phyloP scores from a whole-genome alignment of 495 filamentous ascomycete genomes.

The Pseudevernia furfuracea region DNA sequence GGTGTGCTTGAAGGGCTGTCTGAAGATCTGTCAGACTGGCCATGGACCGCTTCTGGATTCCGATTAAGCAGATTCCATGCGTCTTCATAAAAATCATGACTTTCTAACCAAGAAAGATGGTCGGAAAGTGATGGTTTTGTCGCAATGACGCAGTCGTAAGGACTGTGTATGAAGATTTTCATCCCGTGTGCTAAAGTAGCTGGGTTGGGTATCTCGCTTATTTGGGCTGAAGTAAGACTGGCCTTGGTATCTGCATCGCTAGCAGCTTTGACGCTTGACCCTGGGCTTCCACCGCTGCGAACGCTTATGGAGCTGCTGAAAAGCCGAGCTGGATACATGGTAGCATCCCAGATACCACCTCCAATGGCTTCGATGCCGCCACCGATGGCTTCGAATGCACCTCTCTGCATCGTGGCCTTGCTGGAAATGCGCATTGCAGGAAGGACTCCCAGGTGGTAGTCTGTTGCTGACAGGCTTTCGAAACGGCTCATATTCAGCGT shows the following conservation, averaged over 20 bases:
- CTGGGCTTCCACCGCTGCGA: slow-evolving; percentile 58
- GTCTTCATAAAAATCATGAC: slow-evolving; percentile 67
- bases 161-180: slow-evolving; percentile 93
- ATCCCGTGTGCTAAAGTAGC: slow-evolving; percentile 53
- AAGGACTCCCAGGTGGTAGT: slow-evolving; percentile 83
- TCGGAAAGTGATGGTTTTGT: slow-evolving; percentile 78
- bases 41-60: slow-evolving; percentile 53
- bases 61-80: slow-evolving; percentile 84
- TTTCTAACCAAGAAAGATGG: slow-evolving; percentile 75
- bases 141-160: slow-evolving; percentile 86
- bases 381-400: slow-evolving; percentile 61
- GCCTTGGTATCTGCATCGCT: slow-evolving; percentile 39
- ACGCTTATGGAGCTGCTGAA: slow-evolving; percentile 86
- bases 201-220: slow-evolving; percentile 26
- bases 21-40: slow-evolving; percentile 36
- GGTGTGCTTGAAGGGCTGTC: slow-evolving; percentile 28
- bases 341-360: slow-evolving; percentile 66
- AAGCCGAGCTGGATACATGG: slow-evolving; percentile 71
- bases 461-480: slow-evolving; percentile 75
- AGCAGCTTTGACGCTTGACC: slow-evolving; percentile 41
- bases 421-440: slow-evolving; percentile 59
- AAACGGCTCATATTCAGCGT: slow-evolving; percentile 74
- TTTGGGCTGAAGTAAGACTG: slow-evolving; percentile 33
- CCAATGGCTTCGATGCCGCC: slow-evolving; percentile 49
- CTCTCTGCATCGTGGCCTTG: slow-evolving; percentile 51